These are phyloP conservation scores for Cutaneotrichosporon sp. DNA, from an alignment of 1,284 basidiomycete species.

Conservation along the genomic window DNA sequence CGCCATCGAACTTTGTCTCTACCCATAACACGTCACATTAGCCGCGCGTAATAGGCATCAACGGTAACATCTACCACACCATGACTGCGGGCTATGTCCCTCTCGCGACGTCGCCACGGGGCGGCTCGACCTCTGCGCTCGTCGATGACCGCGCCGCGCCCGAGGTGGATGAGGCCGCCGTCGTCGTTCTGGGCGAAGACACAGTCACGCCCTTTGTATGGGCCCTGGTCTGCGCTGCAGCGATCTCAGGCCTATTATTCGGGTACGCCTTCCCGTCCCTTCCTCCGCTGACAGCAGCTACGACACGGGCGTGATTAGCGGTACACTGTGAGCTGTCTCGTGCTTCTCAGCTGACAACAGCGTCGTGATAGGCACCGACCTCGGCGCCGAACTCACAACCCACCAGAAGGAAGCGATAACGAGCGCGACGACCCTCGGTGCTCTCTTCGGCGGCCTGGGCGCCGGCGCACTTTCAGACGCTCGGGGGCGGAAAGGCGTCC, in stretches of 20 bases:
- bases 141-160: neutral
- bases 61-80: neutral
- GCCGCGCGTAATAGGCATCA: neutral
- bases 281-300: slow-evolving; percentile 54
- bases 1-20: neutral
- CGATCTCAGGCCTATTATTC: slow-evolving; percentile 72
- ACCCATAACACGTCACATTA: neutral
- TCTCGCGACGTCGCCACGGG: slow-evolving; percentile 8
- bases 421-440: slow-evolving; percentile 74
- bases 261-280: slow-evolving; percentile 54
- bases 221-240: slow-evolving; percentile 38
- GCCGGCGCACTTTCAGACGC: slow-evolving; percentile 71
- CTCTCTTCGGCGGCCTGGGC: slow-evolving; percentile 68
- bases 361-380: slow-evolving; percentile 68
- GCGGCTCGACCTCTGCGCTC: neutral
- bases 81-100: neutral
- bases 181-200: slow-evolving; percentile 36
- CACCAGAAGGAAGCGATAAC: slow-evolving; percentile 77
- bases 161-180: slow-evolving; percentile 30
- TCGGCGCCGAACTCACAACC: slow-evolving; percentile 63
- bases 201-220: slow-evolving; percentile 39
- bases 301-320: slow-evolving; percentile 76
- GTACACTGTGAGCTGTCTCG: slow-evolving; percentile 27
- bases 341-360: slow-evolving; percentile 3
- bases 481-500: slow-evolving; percentile 66